Conservation (phyloP, 345 rosid species). For the Tarenaya hassleriana region DNA sequence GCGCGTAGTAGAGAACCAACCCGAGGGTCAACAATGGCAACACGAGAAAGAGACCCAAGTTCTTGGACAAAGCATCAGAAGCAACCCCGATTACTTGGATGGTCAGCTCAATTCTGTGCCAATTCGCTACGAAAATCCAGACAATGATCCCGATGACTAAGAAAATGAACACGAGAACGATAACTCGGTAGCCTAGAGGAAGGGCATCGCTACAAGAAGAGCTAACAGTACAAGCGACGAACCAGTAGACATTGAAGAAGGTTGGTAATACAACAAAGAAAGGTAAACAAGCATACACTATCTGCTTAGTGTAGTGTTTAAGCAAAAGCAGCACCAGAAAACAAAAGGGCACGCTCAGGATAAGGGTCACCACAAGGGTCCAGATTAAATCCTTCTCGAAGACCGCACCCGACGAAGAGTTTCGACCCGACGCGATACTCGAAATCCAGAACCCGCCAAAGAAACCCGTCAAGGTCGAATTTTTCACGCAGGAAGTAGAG, state of each 20-base stretch:
- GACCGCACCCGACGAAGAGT: slow-evolving; percentile 31
- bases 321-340: slow-evolving; percentile 58
- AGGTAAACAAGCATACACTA: slow-evolving; percentile 73
- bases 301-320: slow-evolving; percentile 74
- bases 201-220: slow-evolving; percentile 60
- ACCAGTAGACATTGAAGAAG: slow-evolving; percentile 80
- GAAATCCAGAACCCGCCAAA: slow-evolving; percentile 22
- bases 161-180: slow-evolving; percentile 62
- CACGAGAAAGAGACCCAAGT: slow-evolving; percentile 59
- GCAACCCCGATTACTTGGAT: slow-evolving; percentile 65
- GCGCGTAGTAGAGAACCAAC: slow-evolving; percentile 53
- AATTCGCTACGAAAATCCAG: slow-evolving; percentile 74
- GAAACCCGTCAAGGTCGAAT: slow-evolving; percentile 15
- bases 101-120: slow-evolving; percentile 80
- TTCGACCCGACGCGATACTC: background rate
- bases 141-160: slow-evolving; percentile 55
- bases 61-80: slow-evolving; percentile 68
- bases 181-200: slow-evolving; percentile 60
- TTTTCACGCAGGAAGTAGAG: slow-evolving; percentile 52
- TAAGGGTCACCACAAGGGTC: slow-evolving; percentile 55
- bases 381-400: slow-evolving; percentile 46
- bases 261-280: slow-evolving; percentile 61
- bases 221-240: slow-evolving; percentile 69
- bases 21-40: slow-evolving; percentile 56
- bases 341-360: slow-evolving; percentile 68